These are phyloP conservation scores for Cucurbita pepo DNA, from an alignment of 306 rosid species.

Conservation along the genomic window DNA sequence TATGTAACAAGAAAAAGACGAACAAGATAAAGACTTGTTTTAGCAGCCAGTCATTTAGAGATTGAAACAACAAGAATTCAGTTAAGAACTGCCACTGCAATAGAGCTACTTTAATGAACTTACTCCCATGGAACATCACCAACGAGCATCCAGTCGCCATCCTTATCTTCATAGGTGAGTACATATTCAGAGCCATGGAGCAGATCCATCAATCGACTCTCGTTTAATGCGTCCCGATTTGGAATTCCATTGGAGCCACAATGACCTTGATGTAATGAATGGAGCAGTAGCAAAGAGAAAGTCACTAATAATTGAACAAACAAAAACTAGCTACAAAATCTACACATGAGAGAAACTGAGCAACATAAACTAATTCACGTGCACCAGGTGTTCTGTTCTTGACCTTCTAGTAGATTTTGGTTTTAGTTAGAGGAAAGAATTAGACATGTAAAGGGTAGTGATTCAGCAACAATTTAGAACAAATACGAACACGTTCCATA, in stretches of 20 bases:
- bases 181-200: constrained; percentile 91
- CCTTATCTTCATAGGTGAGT: constrained; percentile 92
- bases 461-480: background rate
- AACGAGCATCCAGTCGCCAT: constrained; percentile 96
- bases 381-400: background rate
- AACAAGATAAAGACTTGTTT: background rate
- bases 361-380: background rate
- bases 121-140: constrained; percentile 99
- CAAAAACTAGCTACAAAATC: background rate
- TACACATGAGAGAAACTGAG: background rate
- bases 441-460: background rate
- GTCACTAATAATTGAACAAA: background rate
- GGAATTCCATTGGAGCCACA: constrained; percentile 56
- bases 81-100: background rate
- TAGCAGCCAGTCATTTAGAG: background rate
- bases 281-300: background rate
- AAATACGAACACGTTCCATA: background rate
- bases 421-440: background rate
- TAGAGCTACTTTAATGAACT: constrained; percentile 10
- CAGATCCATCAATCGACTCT: constrained; percentile 72
- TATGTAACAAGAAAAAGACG: constrained; percentile 11
- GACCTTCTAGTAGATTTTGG: background rate
- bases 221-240: constrained; percentile 43
- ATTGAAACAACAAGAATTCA: background rate
- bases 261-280: constrained; percentile 42